Evolutionary conservation across 1,284 basidiomycete genomes (phyloP).

Genomic region (Abortiporus biennis): DNA sequence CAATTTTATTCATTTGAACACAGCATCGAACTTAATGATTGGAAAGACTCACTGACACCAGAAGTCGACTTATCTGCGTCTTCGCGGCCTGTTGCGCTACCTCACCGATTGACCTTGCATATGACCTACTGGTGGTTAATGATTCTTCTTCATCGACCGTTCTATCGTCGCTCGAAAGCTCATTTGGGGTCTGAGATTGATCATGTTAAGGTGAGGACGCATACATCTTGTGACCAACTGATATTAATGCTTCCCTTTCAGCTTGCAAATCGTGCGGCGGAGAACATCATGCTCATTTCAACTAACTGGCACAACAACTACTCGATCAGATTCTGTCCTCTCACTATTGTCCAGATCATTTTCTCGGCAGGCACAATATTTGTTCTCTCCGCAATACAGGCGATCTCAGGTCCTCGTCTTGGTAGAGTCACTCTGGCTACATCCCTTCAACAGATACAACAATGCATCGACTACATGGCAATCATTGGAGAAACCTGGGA

Average conservation of each 20-base stretch:
- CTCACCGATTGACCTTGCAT: conserved; percentile 60
- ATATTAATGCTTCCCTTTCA: conserved; percentile 14
- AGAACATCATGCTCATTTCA: conserved; percentile 56
- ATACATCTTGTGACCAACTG: background rate
- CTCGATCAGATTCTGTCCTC: conserved; percentile 52
- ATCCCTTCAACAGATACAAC: conserved; percentile 36
- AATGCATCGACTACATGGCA: conserved; percentile 41
- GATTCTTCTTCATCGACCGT: conserved; percentile 61
- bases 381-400: conserved; percentile 51
- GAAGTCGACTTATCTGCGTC: conserved; percentile 49
- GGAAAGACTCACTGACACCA: conserved; percentile 49
- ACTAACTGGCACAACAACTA: conserved; percentile 53
- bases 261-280: conserved; percentile 61
- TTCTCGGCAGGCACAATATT: conserved; percentile 65
- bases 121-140: conserved; percentile 58
- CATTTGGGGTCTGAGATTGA: conserved; percentile 38
- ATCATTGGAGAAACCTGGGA: conserved; percentile 48
- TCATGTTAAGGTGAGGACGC: conserved; percentile 40
- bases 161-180: conserved; percentile 45
- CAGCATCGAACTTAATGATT: conserved; percentile 54
- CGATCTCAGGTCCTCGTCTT: conserved; percentile 33
- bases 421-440: conserved; percentile 25
- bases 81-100: conserved; percentile 42
- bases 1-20: conserved; percentile 1
- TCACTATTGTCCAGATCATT: conserved; percentile 57